These are phyloP conservation scores for Cladosporium sp. DNA, from an alignment of 2,329 filamentous ascomycete species.

Conservation along the genomic window DNA sequence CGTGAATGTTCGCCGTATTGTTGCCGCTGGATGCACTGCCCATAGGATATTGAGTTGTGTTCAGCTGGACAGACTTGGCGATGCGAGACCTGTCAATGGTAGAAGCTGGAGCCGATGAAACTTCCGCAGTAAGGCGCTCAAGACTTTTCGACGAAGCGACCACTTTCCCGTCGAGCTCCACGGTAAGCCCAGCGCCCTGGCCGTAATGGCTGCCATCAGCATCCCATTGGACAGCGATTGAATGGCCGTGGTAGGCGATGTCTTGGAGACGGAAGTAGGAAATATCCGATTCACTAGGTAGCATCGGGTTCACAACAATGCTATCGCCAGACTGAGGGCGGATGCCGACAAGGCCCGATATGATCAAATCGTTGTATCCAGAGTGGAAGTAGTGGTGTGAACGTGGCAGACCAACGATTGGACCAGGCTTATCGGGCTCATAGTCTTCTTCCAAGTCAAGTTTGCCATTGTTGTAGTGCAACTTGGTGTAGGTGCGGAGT, in stretches of 20 bases:
- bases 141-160: slow-evolving; percentile 30
- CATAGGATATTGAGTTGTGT: slow-evolving; percentile 27
- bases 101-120: slow-evolving; percentile 23
- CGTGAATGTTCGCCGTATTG: slow-evolving; percentile 28
- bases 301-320: slow-evolving; percentile 40
- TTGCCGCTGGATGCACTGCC: slow-evolving; percentile 31
- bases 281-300: slow-evolving; percentile 29
- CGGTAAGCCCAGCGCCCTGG: slow-evolving; percentile 26
- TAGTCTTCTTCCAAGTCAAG: slow-evolving; percentile 44
- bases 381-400: slow-evolving; percentile 46
- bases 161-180: slow-evolving; percentile 34
- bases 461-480: slow-evolving; percentile 35
- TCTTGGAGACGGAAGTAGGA: slow-evolving; percentile 40
- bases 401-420: slow-evolving; percentile 40
- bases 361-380: slow-evolving; percentile 39
- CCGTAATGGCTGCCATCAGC: slow-evolving; percentile 32
- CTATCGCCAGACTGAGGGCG: slow-evolving; percentile 36
- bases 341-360: slow-evolving; percentile 41
- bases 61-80: slow-evolving; percentile 36
- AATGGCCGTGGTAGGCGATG: slow-evolving; percentile 41
- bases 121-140: slow-evolving; percentile 23
- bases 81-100: slow-evolving; percentile 28
- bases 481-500: slow-evolving; percentile 36
- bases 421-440: slow-evolving; percentile 38
- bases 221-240: slow-evolving; percentile 42